Conservation (phyloP, 2,329 filamentous ascomycete species). For the Chrysosporium keratinophilum region DNA sequence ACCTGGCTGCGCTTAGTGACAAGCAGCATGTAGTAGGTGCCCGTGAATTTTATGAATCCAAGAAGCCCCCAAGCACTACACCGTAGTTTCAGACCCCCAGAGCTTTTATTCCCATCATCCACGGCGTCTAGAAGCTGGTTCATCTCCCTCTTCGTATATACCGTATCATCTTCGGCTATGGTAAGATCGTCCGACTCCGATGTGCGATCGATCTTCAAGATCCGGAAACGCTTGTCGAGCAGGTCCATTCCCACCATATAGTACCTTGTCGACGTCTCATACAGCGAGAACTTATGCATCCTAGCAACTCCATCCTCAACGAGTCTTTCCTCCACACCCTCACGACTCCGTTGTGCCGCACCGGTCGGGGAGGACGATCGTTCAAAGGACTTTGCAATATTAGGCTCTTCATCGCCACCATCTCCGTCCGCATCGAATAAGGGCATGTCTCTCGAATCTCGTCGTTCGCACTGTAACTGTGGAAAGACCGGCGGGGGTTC, state of each 20-base stretch:
- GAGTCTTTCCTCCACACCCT: slow-evolving; percentile 26
- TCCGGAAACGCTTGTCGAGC: slow-evolving; percentile 75
- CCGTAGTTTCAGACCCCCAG: slow-evolving; percentile 78
- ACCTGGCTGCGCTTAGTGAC: slow-evolving; percentile 95
- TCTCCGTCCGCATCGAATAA: slow-evolving; percentile 27
- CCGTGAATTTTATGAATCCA: slow-evolving; percentile 92
- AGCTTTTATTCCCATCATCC: slow-evolving; percentile 84
- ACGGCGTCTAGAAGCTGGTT: slow-evolving; percentile 87
- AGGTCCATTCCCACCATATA: slow-evolving; percentile 92
- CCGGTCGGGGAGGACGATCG: slow-evolving; percentile 32
- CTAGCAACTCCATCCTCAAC: slow-evolving; percentile 39
- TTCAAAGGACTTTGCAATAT: slow-evolving; percentile 37
- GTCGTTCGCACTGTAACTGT: slow-evolving; percentile 24
- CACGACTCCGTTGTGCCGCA: slow-evolving; percentile 31
- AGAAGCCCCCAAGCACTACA: slow-evolving; percentile 89
- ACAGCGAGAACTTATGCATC: slow-evolving; percentile 97
- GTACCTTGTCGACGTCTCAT: slow-evolving; percentile 86
- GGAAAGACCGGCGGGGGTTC: slow-evolving; percentile 7
- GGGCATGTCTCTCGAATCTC: slow-evolving; percentile 23
- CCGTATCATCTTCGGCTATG: slow-evolving; percentile 86
- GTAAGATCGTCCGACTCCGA: slow-evolving; percentile 66
- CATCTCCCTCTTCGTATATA: slow-evolving; percentile 88
- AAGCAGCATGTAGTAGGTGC: slow-evolving; percentile 91
- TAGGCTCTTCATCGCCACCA: slow-evolving; percentile 37
- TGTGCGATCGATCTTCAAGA: slow-evolving; percentile 90